phyloP scores from a whole-genome alignment of 192 early-diverging fungal genomes.

The Phlyctochytrium arcticum region DNA sequence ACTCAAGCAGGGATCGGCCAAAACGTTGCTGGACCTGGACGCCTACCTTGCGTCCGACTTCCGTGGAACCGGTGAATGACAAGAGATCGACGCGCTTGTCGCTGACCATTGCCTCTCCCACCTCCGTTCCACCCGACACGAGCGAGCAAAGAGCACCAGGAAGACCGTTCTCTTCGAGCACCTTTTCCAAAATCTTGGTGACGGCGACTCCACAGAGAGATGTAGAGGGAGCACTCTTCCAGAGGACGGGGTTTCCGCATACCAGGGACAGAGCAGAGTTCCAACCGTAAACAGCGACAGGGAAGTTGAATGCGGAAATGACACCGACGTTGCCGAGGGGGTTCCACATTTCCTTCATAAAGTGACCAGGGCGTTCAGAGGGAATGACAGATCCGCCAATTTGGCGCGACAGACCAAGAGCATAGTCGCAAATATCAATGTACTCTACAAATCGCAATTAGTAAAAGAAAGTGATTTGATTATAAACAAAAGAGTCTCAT shows the following conservation, averaged over 20 bases:
- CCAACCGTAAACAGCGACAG: slow-evolving; percentile 89
- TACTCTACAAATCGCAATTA: slow-evolving; percentile 66
- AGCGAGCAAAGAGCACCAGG: slow-evolving; percentile 82
- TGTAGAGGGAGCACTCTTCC: slow-evolving; percentile 65
- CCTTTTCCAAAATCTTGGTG: slow-evolving; percentile 78
- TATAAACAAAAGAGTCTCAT: background rate
- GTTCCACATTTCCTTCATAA: slow-evolving; percentile 95
- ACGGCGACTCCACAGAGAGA: slow-evolving; percentile 82
- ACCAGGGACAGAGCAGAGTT: slow-evolving; percentile 86
- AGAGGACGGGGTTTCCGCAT: slow-evolving; percentile 86
- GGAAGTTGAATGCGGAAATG: slow-evolving; percentile 95
- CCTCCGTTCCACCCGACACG: slow-evolving; percentile 77
- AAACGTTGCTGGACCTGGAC: slow-evolving; percentile 78
- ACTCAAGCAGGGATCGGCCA: slow-evolving; percentile 81
- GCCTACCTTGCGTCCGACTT: slow-evolving; percentile 66
- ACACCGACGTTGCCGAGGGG: slow-evolving; percentile 89
- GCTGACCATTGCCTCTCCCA: slow-evolving; percentile 70
- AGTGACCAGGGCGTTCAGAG: slow-evolving; percentile 83
- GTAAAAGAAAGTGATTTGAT: background rate
- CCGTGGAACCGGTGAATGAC: slow-evolving; percentile 90
- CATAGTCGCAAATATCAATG: slow-evolving; percentile 90
- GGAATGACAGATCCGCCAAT: slow-evolving; percentile 82
- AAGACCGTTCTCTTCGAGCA: slow-evolving; percentile 74
- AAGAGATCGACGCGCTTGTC: slow-evolving; percentile 72
- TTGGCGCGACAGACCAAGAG: slow-evolving; percentile 78